Evolutionary conservation across 2,329 filamentous ascomycete genomes (phyloP).

Genomic region (Cytospora chrysosperma): DNA sequence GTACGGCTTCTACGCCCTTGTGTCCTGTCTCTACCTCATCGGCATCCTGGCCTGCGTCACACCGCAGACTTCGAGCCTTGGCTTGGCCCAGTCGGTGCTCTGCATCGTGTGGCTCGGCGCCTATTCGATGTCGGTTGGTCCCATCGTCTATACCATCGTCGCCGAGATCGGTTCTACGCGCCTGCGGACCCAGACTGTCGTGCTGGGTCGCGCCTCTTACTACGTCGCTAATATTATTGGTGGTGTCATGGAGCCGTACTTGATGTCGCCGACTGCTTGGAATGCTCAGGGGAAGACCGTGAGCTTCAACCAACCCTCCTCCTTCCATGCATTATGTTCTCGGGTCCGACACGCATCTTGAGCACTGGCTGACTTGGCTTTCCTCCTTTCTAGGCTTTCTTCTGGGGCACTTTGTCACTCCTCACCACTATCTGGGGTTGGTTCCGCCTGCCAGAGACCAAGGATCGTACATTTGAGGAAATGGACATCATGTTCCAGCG

Average conservation of each 20-base stretch:
- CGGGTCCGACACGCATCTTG: accelerated
- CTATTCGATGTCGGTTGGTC: slow-evolving; percentile 45
- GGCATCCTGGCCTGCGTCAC: slow-evolving; percentile 41
- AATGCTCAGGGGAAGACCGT: slow-evolving; percentile 41
- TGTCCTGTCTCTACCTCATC: slow-evolving; percentile 42
- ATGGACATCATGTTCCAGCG: slow-evolving; percentile 42
- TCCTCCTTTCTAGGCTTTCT: slow-evolving; percentile 36
- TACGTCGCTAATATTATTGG: slow-evolving; percentile 44
- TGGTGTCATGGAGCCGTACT: slow-evolving; percentile 39
- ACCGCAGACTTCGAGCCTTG: slow-evolving; percentile 36
- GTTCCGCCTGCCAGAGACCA: slow-evolving; percentile 46
- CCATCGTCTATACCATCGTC: slow-evolving; percentile 46
- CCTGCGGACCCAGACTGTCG: slow-evolving; percentile 46
- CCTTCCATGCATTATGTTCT: accelerated
- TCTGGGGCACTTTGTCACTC: slow-evolving; percentile 40
- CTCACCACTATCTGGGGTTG: slow-evolving; percentile 42
- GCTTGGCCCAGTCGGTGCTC: slow-evolving; percentile 42
- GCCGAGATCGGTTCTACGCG: slow-evolving; percentile 46
- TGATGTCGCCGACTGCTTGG: slow-evolving; percentile 41
- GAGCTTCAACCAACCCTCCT: slow-evolving; percentile 15
- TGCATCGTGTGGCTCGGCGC: slow-evolving; percentile 45
- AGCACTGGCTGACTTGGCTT: not conserved
- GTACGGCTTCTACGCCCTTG: slow-evolving; percentile 39
- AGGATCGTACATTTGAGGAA: slow-evolving; percentile 45
- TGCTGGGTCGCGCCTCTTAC: slow-evolving; percentile 43